A percentile compares a stretch with the other conserved stretches of the same genome.
Evolutionary conservation across 306 rosid genomes (phyloP).

Genomic region (Notholithocarpus densiflorus): DNA sequence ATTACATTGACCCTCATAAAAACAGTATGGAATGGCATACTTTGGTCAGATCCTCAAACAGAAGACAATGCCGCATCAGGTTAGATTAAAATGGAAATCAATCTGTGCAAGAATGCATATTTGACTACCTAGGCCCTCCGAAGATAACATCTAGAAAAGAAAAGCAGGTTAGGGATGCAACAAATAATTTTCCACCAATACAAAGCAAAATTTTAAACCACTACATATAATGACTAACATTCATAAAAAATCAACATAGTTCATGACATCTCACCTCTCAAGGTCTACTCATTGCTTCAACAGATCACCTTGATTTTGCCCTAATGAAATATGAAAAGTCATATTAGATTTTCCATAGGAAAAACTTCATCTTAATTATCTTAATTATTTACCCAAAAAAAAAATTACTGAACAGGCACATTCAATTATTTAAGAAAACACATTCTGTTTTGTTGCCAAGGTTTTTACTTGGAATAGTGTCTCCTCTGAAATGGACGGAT

Average conservation of each 20-base stretch:
- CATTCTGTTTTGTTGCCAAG: not conserved
- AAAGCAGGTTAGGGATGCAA: not conserved
- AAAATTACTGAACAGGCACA: constrained; percentile 1
- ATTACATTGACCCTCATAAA: not conserved
- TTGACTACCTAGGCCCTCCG: not conserved
- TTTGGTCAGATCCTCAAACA: not conserved
- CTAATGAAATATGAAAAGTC: constrained; percentile 37
- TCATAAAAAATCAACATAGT: not conserved
- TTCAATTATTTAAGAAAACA: not conserved
- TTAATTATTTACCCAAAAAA: not conserved
- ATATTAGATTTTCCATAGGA: constrained; percentile 17
- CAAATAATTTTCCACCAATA: not conserved
- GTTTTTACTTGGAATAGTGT: not conserved
- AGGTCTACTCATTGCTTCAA: constrained; percentile 44
- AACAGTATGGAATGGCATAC: not conserved
- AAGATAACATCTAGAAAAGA: not conserved
- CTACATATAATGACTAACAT: not conserved
- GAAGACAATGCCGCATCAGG: not conserved
- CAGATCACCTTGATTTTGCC: constrained; percentile 47
- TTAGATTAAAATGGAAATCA: not conserved
- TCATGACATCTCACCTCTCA: constrained; percentile 32
- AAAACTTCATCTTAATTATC: not conserved
- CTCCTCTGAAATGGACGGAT: not conserved
- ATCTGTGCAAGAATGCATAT: not conserved
- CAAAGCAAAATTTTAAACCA: not conserved